Evolutionary conservation across 371 early-diverging fungal species (phyloP).

Genomic region (Mucor plumbeus): DNA sequence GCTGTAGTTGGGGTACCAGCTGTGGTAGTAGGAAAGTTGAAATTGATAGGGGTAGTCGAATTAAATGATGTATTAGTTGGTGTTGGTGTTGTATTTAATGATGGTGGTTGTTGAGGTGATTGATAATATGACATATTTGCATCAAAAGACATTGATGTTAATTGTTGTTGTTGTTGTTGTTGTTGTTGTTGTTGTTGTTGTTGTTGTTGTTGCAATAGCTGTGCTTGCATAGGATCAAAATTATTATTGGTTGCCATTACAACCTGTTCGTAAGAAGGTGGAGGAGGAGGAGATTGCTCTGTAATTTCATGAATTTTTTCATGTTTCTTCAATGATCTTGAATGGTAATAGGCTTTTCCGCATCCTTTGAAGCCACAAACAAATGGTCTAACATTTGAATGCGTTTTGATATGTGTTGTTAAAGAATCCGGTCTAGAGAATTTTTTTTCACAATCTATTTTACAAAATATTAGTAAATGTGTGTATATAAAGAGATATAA

Average conservation of each 20-base stretch:
- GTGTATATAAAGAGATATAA: background rate
- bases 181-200: background rate
- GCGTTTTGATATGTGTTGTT: slow-evolving; percentile 89
- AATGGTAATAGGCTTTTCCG: slow-evolving; percentile 81
- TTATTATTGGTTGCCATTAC: background rate
- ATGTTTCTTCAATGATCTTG: slow-evolving; percentile 81
- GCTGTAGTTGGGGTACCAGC: background rate
- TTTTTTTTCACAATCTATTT: slow-evolving; percentile 58
- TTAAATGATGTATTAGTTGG: background rate
- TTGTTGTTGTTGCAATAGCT: background rate
- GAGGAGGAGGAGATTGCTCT: background rate
- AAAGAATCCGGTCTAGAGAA: slow-evolving; percentile 90
- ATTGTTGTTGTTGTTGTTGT: background rate
- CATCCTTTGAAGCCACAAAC: slow-evolving; percentile 67
- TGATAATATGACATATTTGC: background rate
- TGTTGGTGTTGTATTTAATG: slow-evolving; percentile 7
- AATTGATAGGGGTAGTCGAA: background rate
- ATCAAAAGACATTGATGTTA: background rate
- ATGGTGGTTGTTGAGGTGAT: background rate
- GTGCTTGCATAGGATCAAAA: background rate
- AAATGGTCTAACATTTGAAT: slow-evolving; percentile 79
- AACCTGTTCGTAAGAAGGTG: slow-evolving; percentile 17
- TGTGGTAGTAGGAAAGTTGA: background rate
- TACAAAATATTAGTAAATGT: background rate
- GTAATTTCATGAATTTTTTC: slow-evolving; percentile 61